phyloP scores from a whole-genome alignment of 2,329 filamentous ascomycete species.

The Colletotrichum spaethianum region DNA sequence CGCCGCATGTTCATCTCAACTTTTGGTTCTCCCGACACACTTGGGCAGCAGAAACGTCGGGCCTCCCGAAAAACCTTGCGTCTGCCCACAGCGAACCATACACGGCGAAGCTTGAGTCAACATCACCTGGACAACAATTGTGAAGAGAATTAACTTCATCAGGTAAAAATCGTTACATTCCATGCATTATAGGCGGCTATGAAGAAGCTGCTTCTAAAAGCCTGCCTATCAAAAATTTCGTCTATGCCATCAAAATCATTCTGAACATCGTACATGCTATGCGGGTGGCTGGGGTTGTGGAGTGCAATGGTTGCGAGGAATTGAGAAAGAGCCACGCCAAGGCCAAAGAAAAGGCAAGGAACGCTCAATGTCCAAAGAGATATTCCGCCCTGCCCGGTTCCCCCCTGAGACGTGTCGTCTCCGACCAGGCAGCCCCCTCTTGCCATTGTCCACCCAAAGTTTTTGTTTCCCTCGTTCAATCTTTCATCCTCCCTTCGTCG shows the following conservation, averaged over 20 bases:
- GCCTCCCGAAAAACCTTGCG: not conserved
- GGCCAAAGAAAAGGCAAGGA: conserved; percentile 17
- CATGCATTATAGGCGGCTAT: conserved; percentile 17
- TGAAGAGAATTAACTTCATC: no score
- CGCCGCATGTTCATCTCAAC: conserved; percentile 19
- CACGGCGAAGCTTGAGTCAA: not conserved
- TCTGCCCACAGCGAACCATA: not conserved
- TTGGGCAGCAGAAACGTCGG: not conserved
- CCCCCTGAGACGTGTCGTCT: conserved; percentile 1
- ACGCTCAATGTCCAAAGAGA: conserved; percentile 35
- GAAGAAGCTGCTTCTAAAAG: not conserved
- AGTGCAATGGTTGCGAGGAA: not conserved
- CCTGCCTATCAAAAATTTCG: not conserved
- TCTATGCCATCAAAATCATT: conserved; percentile 33
- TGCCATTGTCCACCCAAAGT: not conserved
- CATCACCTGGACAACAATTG: not conserved
- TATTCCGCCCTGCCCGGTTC: not conserved
- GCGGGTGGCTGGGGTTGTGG: conserved; percentile 1
- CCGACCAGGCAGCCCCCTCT: not conserved
- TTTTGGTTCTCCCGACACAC: not conserved
- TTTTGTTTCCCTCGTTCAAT: conserved; percentile 3
- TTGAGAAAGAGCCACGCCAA: conserved; percentile 7
- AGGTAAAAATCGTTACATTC: not conserved
- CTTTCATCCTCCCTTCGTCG: conserved; percentile 15
- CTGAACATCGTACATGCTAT: conserved; percentile 39